Evolutionary conservation across 164 flowering plant genomes (phyloP), one percentile per base, ranked within the genome.

Genomic region (Taxillus chinensis): DNA sequence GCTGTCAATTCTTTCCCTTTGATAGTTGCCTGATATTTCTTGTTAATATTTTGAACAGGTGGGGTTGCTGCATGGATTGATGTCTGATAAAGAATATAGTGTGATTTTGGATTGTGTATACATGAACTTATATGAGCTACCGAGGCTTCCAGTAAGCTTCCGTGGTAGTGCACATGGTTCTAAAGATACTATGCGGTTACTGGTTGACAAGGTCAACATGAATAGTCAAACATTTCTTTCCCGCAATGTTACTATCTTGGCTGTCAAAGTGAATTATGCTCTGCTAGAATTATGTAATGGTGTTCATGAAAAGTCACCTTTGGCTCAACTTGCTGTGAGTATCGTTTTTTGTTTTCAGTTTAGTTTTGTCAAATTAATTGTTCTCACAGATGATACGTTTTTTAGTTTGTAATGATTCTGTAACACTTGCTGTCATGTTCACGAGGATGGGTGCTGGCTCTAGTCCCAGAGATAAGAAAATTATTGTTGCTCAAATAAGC

Each of bases 321-420:
- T 95, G 64, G 99, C 97, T 55, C 87, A 82, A 60, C 67, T 95
- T 70, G 78, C 83, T 64, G 99, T 95, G 70, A 87, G 99, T 79
- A 55, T 45, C 60, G n/a, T 68, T 52, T 17, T 52, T 72, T 55
- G 27, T 39, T 57, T 17, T 38, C 41, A 11, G 8, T 14, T 55
- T 38, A 6, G 12, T 48, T 48, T 43, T 14, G 8, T 7, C 55
- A 11, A 55, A 55, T 37, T 5, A 40, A 14, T 60, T 39, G 12
- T 8, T 45, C 10, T 2, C n/a, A n/a, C n/a, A n/a, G n/a, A n/a
- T n/a, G n/a, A n/a, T n/a, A n/a, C n/a, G n/a, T n/a, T 2, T 52
- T 62, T 17, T 6, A 5, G 48, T 37, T 49, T 60, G 2, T 60
- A 48, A 41, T 13, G 10, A 13, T 64, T 11, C n/a, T n/a, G n/a